These are phyloP conservation scores for Xylariales sp. DNA, from an alignment of 2,329 filamentous ascomycete genomes.

Conservation along the genomic window DNA sequence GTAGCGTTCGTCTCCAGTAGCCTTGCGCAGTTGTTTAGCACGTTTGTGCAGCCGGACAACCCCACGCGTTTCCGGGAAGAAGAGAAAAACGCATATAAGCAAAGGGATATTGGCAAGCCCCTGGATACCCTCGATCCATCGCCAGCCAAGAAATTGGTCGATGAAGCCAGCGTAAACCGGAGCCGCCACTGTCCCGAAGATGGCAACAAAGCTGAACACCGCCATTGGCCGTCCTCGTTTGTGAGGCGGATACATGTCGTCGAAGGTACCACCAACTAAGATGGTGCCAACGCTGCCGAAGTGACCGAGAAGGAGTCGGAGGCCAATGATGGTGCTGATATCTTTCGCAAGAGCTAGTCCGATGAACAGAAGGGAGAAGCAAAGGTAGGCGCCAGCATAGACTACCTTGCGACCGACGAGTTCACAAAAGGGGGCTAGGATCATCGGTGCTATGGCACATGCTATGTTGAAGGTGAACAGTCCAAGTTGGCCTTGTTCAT, in stretches of 20 bases:
- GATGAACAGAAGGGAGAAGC: constrained; percentile 43
- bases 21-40: constrained; percentile 40
- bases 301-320: constrained; percentile 41
- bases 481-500: constrained; percentile 41
- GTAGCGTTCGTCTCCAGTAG: constrained; percentile 45
- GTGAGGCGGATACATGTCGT: constrained; percentile 42
- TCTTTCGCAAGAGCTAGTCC: constrained; percentile 42
- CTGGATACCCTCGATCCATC: constrained; percentile 50
- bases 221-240: constrained; percentile 42
- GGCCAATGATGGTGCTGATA: constrained; percentile 42
- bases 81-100: constrained; percentile 23
- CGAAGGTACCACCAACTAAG: constrained; percentile 44
- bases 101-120: constrained; percentile 47
- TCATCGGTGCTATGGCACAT: constrained; percentile 41
- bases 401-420: constrained; percentile 41
- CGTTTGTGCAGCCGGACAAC: constrained; percentile 37
- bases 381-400: constrained; percentile 39
- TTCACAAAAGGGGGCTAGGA: constrained; percentile 46
- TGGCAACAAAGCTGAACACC: constrained; percentile 43
- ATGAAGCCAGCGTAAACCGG: constrained; percentile 52
- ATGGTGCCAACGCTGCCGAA: constrained; percentile 47
- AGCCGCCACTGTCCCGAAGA: constrained; percentile 46
- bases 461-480: constrained; percentile 46
- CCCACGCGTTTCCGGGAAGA: constrained; percentile 23
- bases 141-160: constrained; percentile 46